Evolutionary conservation across 352 stramenopile genomes (phyloP).

Genomic region (Phytophthora idaei): DNA sequence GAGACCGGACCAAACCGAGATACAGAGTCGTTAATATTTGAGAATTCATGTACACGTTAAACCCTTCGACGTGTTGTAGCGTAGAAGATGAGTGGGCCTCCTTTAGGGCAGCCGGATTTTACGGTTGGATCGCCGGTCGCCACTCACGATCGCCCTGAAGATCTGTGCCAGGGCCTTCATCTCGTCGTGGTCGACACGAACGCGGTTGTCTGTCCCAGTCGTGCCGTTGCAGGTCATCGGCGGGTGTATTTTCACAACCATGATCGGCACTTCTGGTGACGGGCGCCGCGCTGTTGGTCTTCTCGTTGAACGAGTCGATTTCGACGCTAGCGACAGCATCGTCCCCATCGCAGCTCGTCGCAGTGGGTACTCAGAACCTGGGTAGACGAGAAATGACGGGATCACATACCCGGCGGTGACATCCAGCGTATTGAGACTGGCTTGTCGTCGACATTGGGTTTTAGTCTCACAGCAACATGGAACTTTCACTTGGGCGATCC

Average conservation of each 20-base stretch:
- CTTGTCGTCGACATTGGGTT: conserved; percentile 11
- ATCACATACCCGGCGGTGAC: conserved; percentile 3
- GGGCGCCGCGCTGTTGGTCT: conserved; percentile 1
- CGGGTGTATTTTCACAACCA: conserved; percentile 14
- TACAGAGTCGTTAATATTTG: conserved; percentile 14
- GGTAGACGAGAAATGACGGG: conserved; percentile 22
- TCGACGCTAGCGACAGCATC: conserved; percentile 6
- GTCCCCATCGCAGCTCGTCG: conserved; percentile 17
- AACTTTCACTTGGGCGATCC: not conserved
- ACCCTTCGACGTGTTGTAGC: conserved; percentile 1
- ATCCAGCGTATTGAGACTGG: not conserved
- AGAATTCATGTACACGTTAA: conserved; percentile 21
- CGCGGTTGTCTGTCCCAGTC: conserved; percentile 16
- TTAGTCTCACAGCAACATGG: conserved; percentile 22
- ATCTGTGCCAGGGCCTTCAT: conserved; percentile 24
- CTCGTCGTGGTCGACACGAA: conserved; percentile 20
- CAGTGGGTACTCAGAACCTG: not conserved
- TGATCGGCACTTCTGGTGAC: conserved; percentile 24
- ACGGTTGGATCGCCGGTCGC: conserved; percentile 19
- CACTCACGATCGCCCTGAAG: conserved; percentile 30
- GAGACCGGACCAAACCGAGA: conserved; percentile 1
- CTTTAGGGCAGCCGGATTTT: conserved; percentile 25
- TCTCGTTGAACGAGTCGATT: conserved; percentile 11
- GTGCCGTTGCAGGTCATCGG: conserved; percentile 11
- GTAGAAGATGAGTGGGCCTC: not conserved